Base-by-base conservation (phyloP, 176 grass and related monocot genomes). In the Tillandsia fasciculata region DNA sequence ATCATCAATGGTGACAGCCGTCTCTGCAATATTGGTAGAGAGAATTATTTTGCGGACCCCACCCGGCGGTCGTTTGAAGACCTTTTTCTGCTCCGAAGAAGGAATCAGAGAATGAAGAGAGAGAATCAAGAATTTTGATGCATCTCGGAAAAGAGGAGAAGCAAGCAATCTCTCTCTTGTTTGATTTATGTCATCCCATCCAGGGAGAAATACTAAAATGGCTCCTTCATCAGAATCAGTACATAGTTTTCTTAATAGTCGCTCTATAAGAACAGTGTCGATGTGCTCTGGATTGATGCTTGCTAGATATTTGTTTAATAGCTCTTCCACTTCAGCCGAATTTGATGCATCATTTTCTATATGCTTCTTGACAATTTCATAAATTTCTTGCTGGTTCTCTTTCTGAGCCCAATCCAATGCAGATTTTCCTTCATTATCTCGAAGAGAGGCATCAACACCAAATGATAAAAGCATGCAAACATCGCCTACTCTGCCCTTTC, bases 11-110 rank as follows among this genome's bases (percentile, higher is more conserved):
- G 93, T 97, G 50, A 97, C 84, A 68, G 93, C 84, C 65, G 89
- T 97, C 86, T 97, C 93, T 48, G 93, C 86, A 69, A 97, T 97
- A 78, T 97, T 97, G 10, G 89, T 97, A 69, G 93, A 97, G 66
- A 97, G 77, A 83, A 97, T 92, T 75, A 97, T 97, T 87, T 97
- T 97, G 69, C 89, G 93, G 83, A 74, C 74, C 48, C 89, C 86
- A 64, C 54, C 64, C 11, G 86, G 77, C 70, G 89, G 79, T 73
- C 12, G 82, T 61, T 83, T 83, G 75, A 97, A 97, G 73, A 92
- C 93, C 50, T 97, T 97, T 81, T 85, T 97, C 74, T 97, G 89
- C 64, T 90, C 93, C 15, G 50, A 64, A 78, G 93, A 85, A 50
- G 93, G 89, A 63, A 97, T 92, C 93, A 92, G 87, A 47, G 93